Percentiles rank a stretch among this genome's conserved stretches.
phyloP scores from a whole-genome alignment of 768 basidiomycete genomes.

The Paxillus involutus region DNA sequence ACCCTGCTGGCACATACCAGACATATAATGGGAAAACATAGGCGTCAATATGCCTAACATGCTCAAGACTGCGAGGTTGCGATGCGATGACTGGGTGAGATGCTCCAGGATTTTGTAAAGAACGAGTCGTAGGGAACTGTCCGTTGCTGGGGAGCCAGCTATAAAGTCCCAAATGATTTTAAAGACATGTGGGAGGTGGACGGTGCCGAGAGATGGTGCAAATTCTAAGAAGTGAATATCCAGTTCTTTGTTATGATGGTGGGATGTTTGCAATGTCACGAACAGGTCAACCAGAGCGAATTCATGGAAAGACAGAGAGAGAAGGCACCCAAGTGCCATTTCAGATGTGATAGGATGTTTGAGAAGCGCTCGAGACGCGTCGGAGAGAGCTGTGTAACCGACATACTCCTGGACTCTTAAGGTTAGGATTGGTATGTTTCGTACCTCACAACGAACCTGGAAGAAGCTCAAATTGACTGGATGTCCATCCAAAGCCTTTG shows the following conservation, averaged over 20 bases:
- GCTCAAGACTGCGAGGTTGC: conserved; percentile 69
- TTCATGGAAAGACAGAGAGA: conserved; percentile 66
- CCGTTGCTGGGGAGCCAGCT: conserved; percentile 34
- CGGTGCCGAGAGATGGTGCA: conserved; percentile 41
- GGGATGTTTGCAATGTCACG: conserved; percentile 35
- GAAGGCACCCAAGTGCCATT: conserved; percentile 63
- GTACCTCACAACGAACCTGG: conserved; percentile 45
- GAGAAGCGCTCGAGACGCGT: conserved; percentile 57
- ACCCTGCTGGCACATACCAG: conserved; percentile 15
- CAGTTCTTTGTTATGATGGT: conserved; percentile 40
- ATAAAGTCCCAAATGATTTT: conserved; percentile 56
- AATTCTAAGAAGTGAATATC: conserved; percentile 43
- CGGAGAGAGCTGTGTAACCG: conserved; percentile 62
- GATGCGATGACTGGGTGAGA: conserved; percentile 58
- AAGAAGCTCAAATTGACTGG: conserved; percentile 62
- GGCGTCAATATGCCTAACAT: conserved; percentile 54
- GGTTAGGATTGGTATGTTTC: conserved; percentile 32
- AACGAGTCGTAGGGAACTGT: conserved; percentile 47
- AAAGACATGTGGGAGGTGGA: conserved; percentile 62
- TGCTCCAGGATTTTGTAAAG: conserved; percentile 64
- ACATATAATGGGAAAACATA: conserved; percentile 38
- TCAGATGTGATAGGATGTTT: conserved; percentile 46
- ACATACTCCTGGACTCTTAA: conserved; percentile 36
- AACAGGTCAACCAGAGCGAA: conserved; percentile 61
- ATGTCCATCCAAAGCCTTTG: conserved; percentile 62